Evolutionary conservation across 331 rosid species (phyloP).

Genomic region (Stylosanthes scabra): DNA sequence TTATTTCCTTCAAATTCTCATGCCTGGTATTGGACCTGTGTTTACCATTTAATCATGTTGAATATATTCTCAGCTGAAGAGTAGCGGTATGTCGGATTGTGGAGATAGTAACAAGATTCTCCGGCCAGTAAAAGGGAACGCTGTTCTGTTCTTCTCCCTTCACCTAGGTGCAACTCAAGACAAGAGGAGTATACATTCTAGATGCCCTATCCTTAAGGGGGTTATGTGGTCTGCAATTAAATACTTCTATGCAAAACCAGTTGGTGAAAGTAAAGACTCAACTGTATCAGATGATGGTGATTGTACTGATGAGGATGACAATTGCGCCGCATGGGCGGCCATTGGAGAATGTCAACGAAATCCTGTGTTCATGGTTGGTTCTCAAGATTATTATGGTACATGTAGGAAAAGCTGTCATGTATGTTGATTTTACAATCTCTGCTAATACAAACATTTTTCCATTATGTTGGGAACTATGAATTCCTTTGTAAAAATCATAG

Average conservation of each 20-base stretch:
- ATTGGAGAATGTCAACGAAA: slow-evolving; percentile 81
- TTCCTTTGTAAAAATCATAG: slow-evolving; percentile 32
- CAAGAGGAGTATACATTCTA: slow-evolving; percentile 62
- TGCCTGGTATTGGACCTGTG: slow-evolving; percentile 4
- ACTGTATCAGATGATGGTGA: slow-evolving; percentile 44
- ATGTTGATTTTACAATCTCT: slow-evolving; percentile 39
- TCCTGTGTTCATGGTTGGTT: slow-evolving; percentile 88
- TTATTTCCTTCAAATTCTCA: neutral
- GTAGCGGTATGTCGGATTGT: slow-evolving; percentile 55
- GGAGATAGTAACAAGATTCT: slow-evolving; percentile 42
- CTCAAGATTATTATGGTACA: slow-evolving; percentile 88
- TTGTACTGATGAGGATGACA: slow-evolving; percentile 70
- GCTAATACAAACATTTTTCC: neutral
- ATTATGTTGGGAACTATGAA: neutral
- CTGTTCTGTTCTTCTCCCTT: slow-evolving; percentile 76
- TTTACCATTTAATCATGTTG: slow-evolving; percentile 18
- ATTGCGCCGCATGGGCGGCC: slow-evolving; percentile 77
- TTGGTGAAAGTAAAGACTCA: slow-evolving; percentile 37
- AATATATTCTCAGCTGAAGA: slow-evolving; percentile 51
- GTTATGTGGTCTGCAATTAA: slow-evolving; percentile 80
- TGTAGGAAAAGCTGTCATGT: slow-evolving; percentile 88
- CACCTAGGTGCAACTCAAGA: slow-evolving; percentile 64
- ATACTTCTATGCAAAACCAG: slow-evolving; percentile 58
- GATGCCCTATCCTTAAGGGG: slow-evolving; percentile 79
- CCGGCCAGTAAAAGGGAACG: slow-evolving; percentile 79